phyloP scores from a whole-genome alignment of 192 early-diverging fungal species.

The Entophlyctis luteolus region DNA sequence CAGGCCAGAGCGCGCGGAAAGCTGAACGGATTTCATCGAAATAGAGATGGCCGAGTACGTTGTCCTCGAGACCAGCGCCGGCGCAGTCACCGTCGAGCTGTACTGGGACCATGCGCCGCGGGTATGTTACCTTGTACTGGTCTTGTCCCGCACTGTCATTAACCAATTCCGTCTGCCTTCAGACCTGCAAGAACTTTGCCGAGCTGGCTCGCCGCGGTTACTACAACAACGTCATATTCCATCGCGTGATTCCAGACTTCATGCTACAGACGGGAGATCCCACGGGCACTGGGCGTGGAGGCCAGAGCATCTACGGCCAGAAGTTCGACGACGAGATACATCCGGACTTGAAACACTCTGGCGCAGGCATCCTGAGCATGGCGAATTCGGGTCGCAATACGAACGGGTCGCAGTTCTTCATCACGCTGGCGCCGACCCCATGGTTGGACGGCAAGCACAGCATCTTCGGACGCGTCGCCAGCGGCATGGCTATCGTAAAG shows the following conservation, averaged over 20 bases:
- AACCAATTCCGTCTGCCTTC: not conserved
- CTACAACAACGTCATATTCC: slow-evolving; percentile 77
- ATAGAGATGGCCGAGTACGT: slow-evolving; percentile 9
- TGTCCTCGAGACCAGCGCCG: slow-evolving; percentile 42
- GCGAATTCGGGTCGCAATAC: slow-evolving; percentile 67
- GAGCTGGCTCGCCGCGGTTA: slow-evolving; percentile 73
- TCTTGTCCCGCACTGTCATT: not conserved
- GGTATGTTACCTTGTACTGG: not conserved
- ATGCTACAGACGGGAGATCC: slow-evolving; percentile 93
- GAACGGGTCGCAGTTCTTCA: slow-evolving; percentile 75
- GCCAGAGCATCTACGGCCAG: slow-evolving; percentile 78
- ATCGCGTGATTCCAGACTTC: slow-evolving; percentile 80
- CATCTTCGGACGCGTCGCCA: slow-evolving; percentile 81
- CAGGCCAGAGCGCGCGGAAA: no score
- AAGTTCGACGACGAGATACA: slow-evolving; percentile 83
- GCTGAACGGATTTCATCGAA: no score
- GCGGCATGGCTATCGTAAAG: slow-evolving; percentile 78
- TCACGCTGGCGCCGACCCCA: slow-evolving; percentile 84
- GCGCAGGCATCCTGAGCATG: slow-evolving; percentile 87
- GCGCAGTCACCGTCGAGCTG: slow-evolving; percentile 69
- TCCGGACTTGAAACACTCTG: slow-evolving; percentile 70
- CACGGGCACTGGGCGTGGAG: slow-evolving; percentile 64
- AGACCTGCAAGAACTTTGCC: slow-evolving; percentile 73
- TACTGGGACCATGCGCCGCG: slow-evolving; percentile 83
- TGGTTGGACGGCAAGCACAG: slow-evolving; percentile 89